Base-by-base conservation (phyloP, 352 stramenopile genomes). In the Phytophthora citricola region DNA sequence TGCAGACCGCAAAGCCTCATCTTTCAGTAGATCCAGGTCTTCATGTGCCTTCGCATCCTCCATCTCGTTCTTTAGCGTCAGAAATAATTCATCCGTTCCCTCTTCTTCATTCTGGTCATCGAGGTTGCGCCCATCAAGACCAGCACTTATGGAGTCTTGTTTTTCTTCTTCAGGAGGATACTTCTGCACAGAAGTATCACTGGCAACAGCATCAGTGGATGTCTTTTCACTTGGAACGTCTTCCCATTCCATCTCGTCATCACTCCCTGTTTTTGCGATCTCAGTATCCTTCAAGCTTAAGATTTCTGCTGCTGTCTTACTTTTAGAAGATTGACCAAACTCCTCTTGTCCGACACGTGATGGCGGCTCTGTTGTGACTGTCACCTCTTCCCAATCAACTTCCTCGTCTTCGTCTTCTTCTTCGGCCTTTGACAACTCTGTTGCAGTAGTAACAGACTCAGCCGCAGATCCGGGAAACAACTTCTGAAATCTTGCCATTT, bases 1-100 rank as follows among this genome's bases (percentile, higher is more conserved):
- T 2, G 84, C 87, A 58, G 87, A 93, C 20, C 91, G 75, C 26
- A 95, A 57, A 14, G 87, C 87, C 53, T 95, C 87, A 48, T 86
- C 68, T 49, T 87, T 83, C 3, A 91, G 63, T 39, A 77, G 55
- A 8, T 78, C 69, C 11, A 94, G 53, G 72, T 93, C 86, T 58
- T 82, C 73, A 47, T 93, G 79, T 0, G 77, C 84, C 48, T 85
- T 88, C 2, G 76, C 82, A 39, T 94, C 86, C 48, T 94, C 86
- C 22, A 93, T 72, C 58, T 94, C 86, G 32, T 71, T 75, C 50
- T 82, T 87, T 8, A 94, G 63, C 15, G 79, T 84, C 31, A 84
- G 27, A 46, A 84, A 87, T 48, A 84, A 58, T 4, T 92, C 81
- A 24, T 80, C 60, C 1, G 70, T 76, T 1, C 65, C 32, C 3